A percentile compares a stretch with the other conserved stretches of the same genome.
These are phyloP conservation scores for Candida multigemmis DNA, from an alignment of 805 yeast species.

Conservation along the genomic window DNA sequence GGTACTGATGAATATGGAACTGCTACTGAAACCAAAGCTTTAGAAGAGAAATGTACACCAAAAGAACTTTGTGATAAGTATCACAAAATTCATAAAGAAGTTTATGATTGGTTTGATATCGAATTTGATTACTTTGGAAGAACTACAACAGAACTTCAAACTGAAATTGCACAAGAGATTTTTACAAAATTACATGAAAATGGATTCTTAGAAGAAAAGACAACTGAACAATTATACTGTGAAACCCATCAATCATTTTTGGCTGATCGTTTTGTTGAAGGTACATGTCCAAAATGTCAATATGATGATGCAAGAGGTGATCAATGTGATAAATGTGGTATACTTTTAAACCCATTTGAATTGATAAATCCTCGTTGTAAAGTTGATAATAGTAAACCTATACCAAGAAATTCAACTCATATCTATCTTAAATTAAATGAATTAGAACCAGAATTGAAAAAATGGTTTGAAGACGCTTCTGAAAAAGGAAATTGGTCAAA, in stretches of 20 bases:
- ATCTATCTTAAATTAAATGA: slow-evolving; percentile 77
- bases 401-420: slow-evolving; percentile 74
- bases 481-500: slow-evolving; percentile 83
- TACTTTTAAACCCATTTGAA: slow-evolving; percentile 83
- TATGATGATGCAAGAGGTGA: slow-evolving; percentile 99
- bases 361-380: slow-evolving; percentile 93
- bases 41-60: slow-evolving; percentile 89
- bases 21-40: slow-evolving; percentile 97
- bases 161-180: slow-evolving; percentile 92
- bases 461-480: slow-evolving; percentile 66
- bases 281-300: slow-evolving; percentile 90
- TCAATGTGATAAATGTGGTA: slow-evolving; percentile 97
- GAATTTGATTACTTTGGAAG: slow-evolving; percentile 95
- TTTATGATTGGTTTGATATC: slow-evolving; percentile 95
- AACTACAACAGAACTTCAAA: slow-evolving; percentile 86
- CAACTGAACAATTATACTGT: slow-evolving; percentile 87
- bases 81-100: slow-evolving; percentile 75
- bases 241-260: slow-evolving; percentile 82
- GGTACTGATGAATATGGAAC: slow-evolving; percentile 99
- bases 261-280: slow-evolving; percentile 97
- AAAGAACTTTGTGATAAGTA: slow-evolving; percentile 85
- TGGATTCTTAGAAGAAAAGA: slow-evolving; percentile 75
- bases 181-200: slow-evolving; percentile 70
- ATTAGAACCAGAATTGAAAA: slow-evolving; percentile 63
- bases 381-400: slow-evolving; percentile 77